Evolutionary conservation across 768 basidiomycete genomes (phyloP).

Genomic region (Asterophora parasitica): DNA sequence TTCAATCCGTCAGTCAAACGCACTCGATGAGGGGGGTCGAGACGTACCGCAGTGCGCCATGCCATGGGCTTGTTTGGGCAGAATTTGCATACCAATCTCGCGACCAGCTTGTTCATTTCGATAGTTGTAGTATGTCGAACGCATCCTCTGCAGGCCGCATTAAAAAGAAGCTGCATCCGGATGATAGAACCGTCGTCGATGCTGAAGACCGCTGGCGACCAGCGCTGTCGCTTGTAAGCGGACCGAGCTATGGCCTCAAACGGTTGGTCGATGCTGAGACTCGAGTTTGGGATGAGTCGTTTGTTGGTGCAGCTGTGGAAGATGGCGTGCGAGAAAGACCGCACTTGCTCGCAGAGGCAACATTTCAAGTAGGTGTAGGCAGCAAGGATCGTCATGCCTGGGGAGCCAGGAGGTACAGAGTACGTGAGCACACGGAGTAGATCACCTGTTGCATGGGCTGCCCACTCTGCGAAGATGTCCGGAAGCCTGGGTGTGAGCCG

Average conservation of each 20-base stretch:
- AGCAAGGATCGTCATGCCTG: neutral
- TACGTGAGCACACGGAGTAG: neutral
- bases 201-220: neutral
- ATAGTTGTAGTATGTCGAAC: conserved; percentile 2
- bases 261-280: neutral
- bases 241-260: neutral
- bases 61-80: conserved; percentile 4
- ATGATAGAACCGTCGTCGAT: neutral
- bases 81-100: conserved; percentile 2
- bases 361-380: neutral
- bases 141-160: neutral
- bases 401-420: neutral
- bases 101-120: conserved; percentile 2
- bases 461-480: neutral
- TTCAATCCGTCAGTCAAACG: neutral
- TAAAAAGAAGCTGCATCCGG: conserved; percentile 5
- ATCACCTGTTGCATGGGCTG: neutral
- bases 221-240: neutral
- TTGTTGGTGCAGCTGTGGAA: conserved; percentile 1
- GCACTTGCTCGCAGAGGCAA: neutral
- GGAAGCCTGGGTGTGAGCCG: neutral
- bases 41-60: conserved; percentile 6
- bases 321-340: neutral
- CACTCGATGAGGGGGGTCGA: neutral
- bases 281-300: neutral